phyloP scores from a whole-genome alignment of 768 basidiomycete genomes.

The Leccinum broughii region DNA sequence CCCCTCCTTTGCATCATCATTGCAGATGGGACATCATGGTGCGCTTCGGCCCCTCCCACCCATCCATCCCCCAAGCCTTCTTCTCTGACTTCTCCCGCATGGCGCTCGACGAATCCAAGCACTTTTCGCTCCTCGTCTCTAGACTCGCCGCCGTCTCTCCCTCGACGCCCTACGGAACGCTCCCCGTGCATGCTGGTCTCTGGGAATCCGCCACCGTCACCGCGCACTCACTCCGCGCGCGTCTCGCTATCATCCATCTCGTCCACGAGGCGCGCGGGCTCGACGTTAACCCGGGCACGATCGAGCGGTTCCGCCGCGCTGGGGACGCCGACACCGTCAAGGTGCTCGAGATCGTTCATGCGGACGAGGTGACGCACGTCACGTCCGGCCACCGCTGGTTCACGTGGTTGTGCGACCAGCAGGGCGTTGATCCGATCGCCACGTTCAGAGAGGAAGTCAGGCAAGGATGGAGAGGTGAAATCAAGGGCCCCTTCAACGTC shows the following conservation, averaged over 20 bases:
- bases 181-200: neutral
- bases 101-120: neutral
- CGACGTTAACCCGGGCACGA: neutral
- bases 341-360: constrained; percentile 73
- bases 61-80: neutral
- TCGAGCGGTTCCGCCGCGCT: neutral
- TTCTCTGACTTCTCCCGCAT: neutral
- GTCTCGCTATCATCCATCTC: constrained; percentile 65
- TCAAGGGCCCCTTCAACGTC: neutral
- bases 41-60: neutral
- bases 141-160: neutral
- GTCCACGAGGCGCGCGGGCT: constrained; percentile 58
- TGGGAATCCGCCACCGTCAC: neutral
- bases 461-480: neutral
- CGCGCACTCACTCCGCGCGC: neutral
- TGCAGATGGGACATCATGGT: constrained; percentile 1
- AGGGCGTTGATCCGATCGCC: neutral
- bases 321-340: constrained; percentile 52
- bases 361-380: constrained; percentile 80
- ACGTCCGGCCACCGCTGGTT: constrained; percentile 50
- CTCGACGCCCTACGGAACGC: neutral
- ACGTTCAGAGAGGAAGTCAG: neutral
- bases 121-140: neutral
- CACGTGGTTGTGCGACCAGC: neutral
- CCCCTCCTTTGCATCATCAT: neutral